These are phyloP conservation scores for Hypoxylon cercidicola DNA, from an alignment of 495 filamentous ascomycete genomes.

Conservation along the genomic window DNA sequence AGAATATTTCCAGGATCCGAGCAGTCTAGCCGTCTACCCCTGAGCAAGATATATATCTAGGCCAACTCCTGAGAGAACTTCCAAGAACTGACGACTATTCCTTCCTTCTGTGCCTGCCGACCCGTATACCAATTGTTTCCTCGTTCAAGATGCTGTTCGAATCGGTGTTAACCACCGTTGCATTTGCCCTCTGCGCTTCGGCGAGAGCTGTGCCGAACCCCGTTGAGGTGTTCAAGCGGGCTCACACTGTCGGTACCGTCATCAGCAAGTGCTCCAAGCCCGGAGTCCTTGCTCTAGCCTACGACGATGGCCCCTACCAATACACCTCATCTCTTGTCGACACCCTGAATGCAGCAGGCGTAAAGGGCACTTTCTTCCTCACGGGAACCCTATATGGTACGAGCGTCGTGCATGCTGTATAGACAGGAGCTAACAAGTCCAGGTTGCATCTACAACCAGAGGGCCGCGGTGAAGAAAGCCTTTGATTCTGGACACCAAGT, in stretches of 20 bases:
- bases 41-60: conserved; percentile 13
- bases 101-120: background rate
- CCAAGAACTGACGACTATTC: background rate
- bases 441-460: conserved; percentile 65
- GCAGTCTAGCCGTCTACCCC: conserved; percentile 12
- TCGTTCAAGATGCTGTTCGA: conserved; percentile 44
- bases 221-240: conserved; percentile 50
- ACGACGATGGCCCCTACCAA: conserved; percentile 77
- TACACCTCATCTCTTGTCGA: conserved; percentile 47
- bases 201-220: conserved; percentile 49
- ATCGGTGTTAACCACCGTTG: conserved; percentile 38
- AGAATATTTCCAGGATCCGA: conserved; percentile 29
- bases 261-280: conserved; percentile 55
- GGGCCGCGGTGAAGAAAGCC: conserved; percentile 59
- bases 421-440: background rate
- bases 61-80: background rate
- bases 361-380: conserved; percentile 64
- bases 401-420: background rate
- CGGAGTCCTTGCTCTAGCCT: conserved; percentile 64
- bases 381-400: conserved; percentile 63
- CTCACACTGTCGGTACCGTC: conserved; percentile 50
- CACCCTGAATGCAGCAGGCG: conserved; percentile 48
- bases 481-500: conserved; percentile 62
- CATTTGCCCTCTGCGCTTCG: conserved; percentile 45
- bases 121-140: background rate